A percentile compares a stretch with the other conserved stretches of the same genome.
Conservation (phyloP, 306 rosid genomes). For the Vicia faba region DNA sequence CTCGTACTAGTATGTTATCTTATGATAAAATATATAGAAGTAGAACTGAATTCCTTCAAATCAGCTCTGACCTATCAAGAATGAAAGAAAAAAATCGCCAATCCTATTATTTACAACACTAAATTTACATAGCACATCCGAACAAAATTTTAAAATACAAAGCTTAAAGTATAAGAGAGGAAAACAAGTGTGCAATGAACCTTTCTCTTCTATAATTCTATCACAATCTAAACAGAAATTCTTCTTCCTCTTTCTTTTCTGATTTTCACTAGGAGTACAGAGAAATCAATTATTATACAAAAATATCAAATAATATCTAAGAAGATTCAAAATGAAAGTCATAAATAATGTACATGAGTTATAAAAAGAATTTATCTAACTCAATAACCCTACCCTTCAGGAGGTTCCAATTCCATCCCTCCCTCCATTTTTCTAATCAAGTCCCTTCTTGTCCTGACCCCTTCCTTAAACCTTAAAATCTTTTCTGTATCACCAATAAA, state of each 20-base stretch:
- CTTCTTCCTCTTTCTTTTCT: constrained; percentile 23
- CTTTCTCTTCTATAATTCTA: constrained; percentile 26
- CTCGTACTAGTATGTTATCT: background rate
- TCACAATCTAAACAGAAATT: constrained; percentile 32
- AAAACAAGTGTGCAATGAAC: background rate
- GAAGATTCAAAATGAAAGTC: constrained; percentile 35
- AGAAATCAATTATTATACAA: constrained; percentile 35
- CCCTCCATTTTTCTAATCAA: constrained; percentile 20
- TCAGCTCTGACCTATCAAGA: background rate
- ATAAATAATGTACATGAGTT: constrained; percentile 37
- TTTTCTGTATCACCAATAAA: constrained; percentile 15
- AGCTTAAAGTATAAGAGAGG: background rate
- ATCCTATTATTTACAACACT: background rate
- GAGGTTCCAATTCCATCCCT: constrained; percentile 33
- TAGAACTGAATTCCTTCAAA: background rate
- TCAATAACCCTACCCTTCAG: constrained; percentile 37
- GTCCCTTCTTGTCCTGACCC: constrained; percentile 25
- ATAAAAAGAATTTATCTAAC: constrained; percentile 53
- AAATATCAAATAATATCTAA: constrained; percentile 31
- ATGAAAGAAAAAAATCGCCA: background rate
- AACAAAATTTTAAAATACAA: background rate
- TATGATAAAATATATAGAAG: background rate
- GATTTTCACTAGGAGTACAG: constrained; percentile 11
- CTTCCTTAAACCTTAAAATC: constrained; percentile 32
- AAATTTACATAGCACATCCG: background rate